These are phyloP conservation scores for Trichocladium uniseriatum DNA, from an alignment of 495 filamentous ascomycete species.

Conservation along the genomic window DNA sequence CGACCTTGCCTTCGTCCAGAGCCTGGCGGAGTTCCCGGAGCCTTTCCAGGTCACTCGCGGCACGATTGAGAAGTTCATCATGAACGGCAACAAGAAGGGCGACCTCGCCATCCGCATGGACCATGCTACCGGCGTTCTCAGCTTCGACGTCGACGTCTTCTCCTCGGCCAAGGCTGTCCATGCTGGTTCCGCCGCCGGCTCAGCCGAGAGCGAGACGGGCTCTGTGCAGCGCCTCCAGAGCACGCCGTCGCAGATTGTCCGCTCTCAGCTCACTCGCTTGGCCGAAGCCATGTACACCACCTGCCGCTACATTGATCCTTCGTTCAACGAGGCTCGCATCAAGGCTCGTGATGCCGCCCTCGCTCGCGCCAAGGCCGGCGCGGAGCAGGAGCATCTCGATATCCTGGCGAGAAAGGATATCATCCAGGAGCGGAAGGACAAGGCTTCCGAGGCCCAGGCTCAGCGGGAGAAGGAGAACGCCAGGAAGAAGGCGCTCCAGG, in stretches of 20 bases:
- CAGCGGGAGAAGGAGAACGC: constrained; percentile 88
- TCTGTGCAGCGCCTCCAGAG: constrained; percentile 92
- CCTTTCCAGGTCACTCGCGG: constrained; percentile 87
- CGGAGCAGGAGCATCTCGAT: constrained; percentile 85
- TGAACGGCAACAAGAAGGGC: constrained; percentile 99
- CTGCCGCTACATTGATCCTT: constrained; percentile 88
- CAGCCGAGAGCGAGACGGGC: constrained; percentile 75
- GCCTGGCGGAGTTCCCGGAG: constrained; percentile 91
- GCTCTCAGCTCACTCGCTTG: constrained; percentile 83
- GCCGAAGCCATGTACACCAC: constrained; percentile 86
- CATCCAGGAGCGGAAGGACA: constrained; percentile 94
- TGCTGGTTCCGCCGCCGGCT: constrained; percentile 74
- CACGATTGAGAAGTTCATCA: constrained; percentile 99
- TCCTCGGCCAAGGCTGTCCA: constrained; percentile 91
- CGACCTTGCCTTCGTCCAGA: constrained; percentile 85
- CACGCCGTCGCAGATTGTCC: constrained; percentile 95
- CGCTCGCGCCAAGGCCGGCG: constrained; percentile 70
- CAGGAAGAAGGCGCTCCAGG: constrained; percentile 67
- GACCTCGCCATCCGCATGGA: constrained; percentile 94
- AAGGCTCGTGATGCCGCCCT: constrained; percentile 74
- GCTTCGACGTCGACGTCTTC: constrained; percentile 97
- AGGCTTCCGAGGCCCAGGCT: constrained; percentile 73
- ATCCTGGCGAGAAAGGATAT: constrained; percentile 76
- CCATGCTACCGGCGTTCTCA: constrained; percentile 86
- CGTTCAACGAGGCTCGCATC: constrained; percentile 67